Evolutionary conservation across 2,329 filamentous ascomycete genomes (phyloP), one percentile per base, ranked within the genome.

Genomic region (Curvularia sp.): DNA sequence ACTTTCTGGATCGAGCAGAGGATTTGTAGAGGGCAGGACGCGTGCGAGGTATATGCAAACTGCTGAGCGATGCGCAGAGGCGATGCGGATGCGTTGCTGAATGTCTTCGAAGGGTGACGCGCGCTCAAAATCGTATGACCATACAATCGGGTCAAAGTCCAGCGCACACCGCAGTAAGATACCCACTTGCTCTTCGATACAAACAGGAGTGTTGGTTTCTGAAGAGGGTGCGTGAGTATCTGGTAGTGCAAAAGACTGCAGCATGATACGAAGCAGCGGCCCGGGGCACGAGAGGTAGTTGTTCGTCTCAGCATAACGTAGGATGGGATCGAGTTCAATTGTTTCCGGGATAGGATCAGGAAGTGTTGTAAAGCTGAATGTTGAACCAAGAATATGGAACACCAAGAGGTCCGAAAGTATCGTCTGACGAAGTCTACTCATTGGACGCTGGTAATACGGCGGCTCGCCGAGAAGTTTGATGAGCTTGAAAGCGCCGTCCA

Each of bases 401-500:
- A 78, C 72, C 28, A 78, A 50, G 19, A 74, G 69, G 51, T 78
- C 76, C 1, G 76, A 72, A 21, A 78, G 64, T 7, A 78, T 66
- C 8, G 67, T 71, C 6, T 67, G 67, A 6, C 75, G 73, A 12
- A 77, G 53, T 51, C 64, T 61, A 48, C 70, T 77, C 68, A 76
- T 76, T 2, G 69, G 64, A 15, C 60, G 61, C 25, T 72, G 70
- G 27, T 68, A 27, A 34, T 70, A 73, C 2, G 67, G 56, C 19
- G 70, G 68, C 12, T 68, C 66, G 53, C 75, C 71, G 27, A 80
- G 70, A 8, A 73, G 72, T 38, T 77, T 74, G 25, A 84, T 75
- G 19, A 83, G 72, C 53, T 77, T 79, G 61, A 80, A 79, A n/a
- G 81, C 82, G 6, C 82, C 82, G 57, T 82, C 80, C 48, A 83